These are phyloP conservation scores for Zasmidium cellare DNA, from an alignment of 2,329 filamentous ascomycete species.

Conservation along the genomic window DNA sequence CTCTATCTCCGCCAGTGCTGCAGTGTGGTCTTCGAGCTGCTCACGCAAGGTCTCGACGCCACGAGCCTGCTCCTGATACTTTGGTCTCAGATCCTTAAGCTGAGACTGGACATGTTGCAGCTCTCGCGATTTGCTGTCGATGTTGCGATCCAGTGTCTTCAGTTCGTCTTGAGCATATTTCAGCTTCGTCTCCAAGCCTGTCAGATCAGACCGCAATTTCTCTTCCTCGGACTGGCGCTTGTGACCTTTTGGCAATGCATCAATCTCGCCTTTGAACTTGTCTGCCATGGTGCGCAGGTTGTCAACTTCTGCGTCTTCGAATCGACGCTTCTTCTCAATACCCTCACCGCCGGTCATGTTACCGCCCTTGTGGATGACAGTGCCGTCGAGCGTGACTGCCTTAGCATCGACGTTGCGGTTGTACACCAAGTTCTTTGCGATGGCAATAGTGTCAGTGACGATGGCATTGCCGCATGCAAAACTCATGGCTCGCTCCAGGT, in stretches of 20 bases:
- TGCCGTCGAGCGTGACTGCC: constrained; percentile 92
- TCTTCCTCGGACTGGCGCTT: constrained; percentile 78
- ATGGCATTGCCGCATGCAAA: constrained; percentile 95
- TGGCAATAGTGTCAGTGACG: constrained; percentile 82
- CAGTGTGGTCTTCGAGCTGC: constrained; percentile 57
- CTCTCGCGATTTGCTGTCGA: constrained; percentile 81
- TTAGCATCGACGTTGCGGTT: constrained; percentile 83
- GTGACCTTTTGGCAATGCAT: constrained; percentile 75
- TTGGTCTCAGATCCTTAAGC: constrained; percentile 73
- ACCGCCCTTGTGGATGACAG: constrained; percentile 93
- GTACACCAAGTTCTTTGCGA: constrained; percentile 89
- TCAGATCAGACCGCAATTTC: constrained; percentile 73
- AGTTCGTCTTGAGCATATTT: constrained; percentile 73
- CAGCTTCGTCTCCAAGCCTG: constrained; percentile 75
- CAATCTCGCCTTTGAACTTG: constrained; percentile 74
- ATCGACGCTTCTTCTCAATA: constrained; percentile 69
- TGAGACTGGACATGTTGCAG: constrained; percentile 71
- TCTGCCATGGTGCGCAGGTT: constrained; percentile 75
- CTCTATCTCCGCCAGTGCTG: constrained; percentile 76
- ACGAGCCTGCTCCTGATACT: constrained; percentile 69
- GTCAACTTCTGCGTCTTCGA: constrained; percentile 87
- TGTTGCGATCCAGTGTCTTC: constrained; percentile 75
- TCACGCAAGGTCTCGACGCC: constrained; percentile 65
- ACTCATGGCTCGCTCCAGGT: constrained; percentile 86
- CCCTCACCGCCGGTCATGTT: constrained; percentile 94